These are phyloP conservation scores for Rhamnella rubrinervis DNA, from an alignment of 331 rosid genomes.

Conservation along the genomic window DNA sequence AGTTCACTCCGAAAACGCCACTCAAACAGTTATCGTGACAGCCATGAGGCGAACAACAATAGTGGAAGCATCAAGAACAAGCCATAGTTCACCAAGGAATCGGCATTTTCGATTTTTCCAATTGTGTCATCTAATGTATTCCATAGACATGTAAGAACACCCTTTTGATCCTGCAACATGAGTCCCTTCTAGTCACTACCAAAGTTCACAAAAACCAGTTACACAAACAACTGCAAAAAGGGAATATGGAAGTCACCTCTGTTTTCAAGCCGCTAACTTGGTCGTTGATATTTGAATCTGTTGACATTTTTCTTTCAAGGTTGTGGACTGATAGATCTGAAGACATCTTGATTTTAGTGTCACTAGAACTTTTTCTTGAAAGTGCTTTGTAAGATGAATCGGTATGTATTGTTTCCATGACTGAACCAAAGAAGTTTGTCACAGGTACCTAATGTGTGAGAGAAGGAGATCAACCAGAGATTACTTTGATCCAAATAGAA, in stretches of 20 bases:
- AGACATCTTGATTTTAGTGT: constrained; percentile 26
- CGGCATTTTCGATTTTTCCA: constrained; percentile 41
- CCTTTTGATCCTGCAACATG: constrained; percentile 43
- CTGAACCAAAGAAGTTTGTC: constrained; percentile 93
- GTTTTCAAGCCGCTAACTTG: constrained; percentile 22
- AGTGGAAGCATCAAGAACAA: constrained; percentile 60
- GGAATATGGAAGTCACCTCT: constrained; percentile 25
- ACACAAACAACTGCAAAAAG: not conserved
- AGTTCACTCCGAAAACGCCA: too few relatives aligned
- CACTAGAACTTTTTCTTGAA: constrained; percentile 21
- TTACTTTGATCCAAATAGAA: not conserved
- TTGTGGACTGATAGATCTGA: constrained; percentile 29
- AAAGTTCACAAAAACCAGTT: constrained; percentile 6
- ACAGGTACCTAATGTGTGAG: constrained; percentile 61
- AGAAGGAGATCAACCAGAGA: not conserved
- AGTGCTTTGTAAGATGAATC: constrained; percentile 65
- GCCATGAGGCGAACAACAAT: constrained; percentile 57
- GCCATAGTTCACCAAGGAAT: constrained; percentile 65
- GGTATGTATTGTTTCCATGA: constrained; percentile 86
- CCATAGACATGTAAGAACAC: constrained; percentile 40
- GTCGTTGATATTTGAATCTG: constrained; percentile 32
- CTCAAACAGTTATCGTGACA: constrained; percentile 33
- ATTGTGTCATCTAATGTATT: constrained; percentile 36
- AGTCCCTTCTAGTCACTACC: constrained; percentile 21
- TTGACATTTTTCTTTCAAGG: constrained; percentile 32